phyloP scores from a whole-genome alignment of 495 filamentous ascomycete genomes.

The Pyrenula massariospora region DNA sequence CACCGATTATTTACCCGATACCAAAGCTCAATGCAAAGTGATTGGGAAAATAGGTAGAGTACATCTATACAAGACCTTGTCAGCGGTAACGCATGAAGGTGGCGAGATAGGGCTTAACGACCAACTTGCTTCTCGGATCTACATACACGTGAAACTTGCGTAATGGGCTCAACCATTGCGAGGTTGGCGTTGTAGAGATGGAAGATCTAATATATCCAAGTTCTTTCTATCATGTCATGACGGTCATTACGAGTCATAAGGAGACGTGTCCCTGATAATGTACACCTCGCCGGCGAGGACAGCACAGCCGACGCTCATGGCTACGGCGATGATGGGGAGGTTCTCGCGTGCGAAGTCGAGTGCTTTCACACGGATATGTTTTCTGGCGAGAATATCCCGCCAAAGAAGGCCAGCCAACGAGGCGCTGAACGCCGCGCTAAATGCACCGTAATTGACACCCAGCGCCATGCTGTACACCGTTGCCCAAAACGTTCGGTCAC shows the following conservation, averaged over 20 bases:
- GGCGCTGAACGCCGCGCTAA: conserved; percentile 54
- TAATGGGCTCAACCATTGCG: too few species aligned
- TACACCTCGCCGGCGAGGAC: conserved; percentile 51
- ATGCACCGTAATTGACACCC: conserved; percentile 58
- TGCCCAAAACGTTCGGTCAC: conserved; percentile 50
- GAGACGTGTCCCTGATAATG: conserved; percentile 22
- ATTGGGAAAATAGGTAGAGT: too few species aligned
- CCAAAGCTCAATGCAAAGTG: too few species aligned
- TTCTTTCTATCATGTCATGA: too few species aligned
- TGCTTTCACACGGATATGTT: conserved; percentile 45
- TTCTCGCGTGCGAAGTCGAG: conserved; percentile 53
- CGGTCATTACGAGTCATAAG: conserved; percentile 7
- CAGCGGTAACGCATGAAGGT: too few species aligned
- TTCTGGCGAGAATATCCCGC: conserved; percentile 51
- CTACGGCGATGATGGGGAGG: conserved; percentile 52
- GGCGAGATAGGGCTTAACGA: too few species aligned
- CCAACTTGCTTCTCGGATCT: too few species aligned
- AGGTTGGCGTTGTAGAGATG: too few species aligned
- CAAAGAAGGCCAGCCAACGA: conserved; percentile 55
- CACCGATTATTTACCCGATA: too few species aligned
- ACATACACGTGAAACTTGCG: too few species aligned
- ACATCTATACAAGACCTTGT: too few species aligned
- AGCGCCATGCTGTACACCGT: conserved; percentile 58
- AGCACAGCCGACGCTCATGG: conserved; percentile 49
- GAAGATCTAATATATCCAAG: too few species aligned